A percentile compares a stretch with the other conserved stretches of the same genome.
phyloP scores from a whole-genome alignment of 2,329 filamentous ascomycete genomes.

The Fusarium drepaniforme region DNA sequence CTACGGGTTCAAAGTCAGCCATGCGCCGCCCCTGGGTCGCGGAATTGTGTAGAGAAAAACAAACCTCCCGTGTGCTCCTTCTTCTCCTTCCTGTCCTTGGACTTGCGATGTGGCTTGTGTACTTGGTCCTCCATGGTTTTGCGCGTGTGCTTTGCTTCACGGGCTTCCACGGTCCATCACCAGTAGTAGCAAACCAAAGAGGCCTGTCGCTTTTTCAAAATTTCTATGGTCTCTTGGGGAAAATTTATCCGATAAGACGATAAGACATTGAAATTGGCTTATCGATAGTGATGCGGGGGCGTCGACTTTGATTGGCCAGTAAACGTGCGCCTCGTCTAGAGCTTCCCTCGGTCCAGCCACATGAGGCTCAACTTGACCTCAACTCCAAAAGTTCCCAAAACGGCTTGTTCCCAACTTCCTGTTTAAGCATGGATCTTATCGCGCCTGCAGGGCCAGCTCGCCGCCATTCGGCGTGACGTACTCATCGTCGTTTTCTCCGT shows the following conservation, averaged over 20 bases:
- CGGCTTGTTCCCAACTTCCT: conserved; percentile 21
- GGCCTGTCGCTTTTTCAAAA: conserved; percentile 33
- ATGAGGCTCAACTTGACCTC: conserved; percentile 8
- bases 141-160: conserved; percentile 37
- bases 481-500: background rate
- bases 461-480: conserved; percentile 24
- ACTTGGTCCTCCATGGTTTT: conserved; percentile 81
- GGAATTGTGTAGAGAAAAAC: background rate
- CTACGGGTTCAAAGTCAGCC: conserved; percentile 54
- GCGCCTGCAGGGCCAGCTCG: conserved; percentile 15
- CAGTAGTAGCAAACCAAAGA: conserved; percentile 22
- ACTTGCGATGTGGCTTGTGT: conserved; percentile 86
- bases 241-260: conserved; percentile 41
- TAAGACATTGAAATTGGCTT: conserved; percentile 29
- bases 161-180: conserved; percentile 39
- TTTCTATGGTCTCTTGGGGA: conserved; percentile 35
- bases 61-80: conserved; percentile 50
- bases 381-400: conserved; percentile 3
- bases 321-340: background rate
- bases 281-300: conserved; percentile 35
- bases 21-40: conserved; percentile 14
- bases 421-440: conserved; percentile 35
- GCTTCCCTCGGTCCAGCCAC: conserved; percentile 8
- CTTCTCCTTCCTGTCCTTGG: conserved; percentile 88
- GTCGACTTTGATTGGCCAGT: background rate